Evolutionary conservation across 2,329 filamentous ascomycete genomes (phyloP).

Genomic region (Xylaria sp.): DNA sequence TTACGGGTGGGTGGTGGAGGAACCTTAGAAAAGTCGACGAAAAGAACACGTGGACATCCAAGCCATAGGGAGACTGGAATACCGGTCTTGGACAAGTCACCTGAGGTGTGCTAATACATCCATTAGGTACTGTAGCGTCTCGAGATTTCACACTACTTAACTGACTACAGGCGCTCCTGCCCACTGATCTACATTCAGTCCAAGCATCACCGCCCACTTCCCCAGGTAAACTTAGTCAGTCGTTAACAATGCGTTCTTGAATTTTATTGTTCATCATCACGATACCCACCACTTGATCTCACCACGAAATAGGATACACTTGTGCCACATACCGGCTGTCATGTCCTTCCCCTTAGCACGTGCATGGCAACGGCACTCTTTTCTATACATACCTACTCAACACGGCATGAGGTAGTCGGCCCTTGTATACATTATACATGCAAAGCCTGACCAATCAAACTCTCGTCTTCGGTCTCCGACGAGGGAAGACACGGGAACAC

Average conservation of each 20-base stretch:
- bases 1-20: not conserved
- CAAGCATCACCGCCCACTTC: conserved; percentile 3
- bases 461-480: not conserved
- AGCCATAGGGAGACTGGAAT: not conserved
- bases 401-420: not conserved
- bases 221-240: conserved; percentile 15
- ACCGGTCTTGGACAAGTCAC: not conserved
- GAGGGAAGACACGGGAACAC: not conserved
- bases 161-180: not conserved
- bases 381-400: conserved; percentile 7
- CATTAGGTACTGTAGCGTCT: not conserved
- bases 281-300: not conserved
- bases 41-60: not conserved
- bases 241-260: not conserved
- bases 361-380: conserved; percentile 18
- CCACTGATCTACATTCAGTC: not conserved
- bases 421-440: not conserved
- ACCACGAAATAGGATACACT: not conserved
- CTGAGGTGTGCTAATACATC: not conserved
- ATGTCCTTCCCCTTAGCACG: not conserved
- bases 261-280: not conserved
- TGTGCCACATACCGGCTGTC: not conserved
- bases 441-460: not conserved
- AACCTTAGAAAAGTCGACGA: not conserved
- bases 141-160: not conserved